phyloP scores from a whole-genome alignment of 2,329 filamentous ascomycete genomes.

The Pseudogymnoascus sp. region DNA sequence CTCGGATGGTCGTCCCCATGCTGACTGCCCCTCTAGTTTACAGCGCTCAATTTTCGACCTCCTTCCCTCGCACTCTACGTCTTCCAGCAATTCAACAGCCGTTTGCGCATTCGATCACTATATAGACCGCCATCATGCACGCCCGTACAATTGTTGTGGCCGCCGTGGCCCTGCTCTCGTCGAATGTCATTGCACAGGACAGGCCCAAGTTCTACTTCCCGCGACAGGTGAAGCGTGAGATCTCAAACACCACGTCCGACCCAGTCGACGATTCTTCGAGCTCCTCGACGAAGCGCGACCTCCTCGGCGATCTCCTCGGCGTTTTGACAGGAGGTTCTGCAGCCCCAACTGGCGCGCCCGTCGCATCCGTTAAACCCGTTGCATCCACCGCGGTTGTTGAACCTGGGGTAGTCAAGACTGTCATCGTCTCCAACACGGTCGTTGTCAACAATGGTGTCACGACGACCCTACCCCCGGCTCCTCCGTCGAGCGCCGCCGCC shows the following conservation, averaged over 20 bases:
- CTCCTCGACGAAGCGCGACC: constrained; percentile 4
- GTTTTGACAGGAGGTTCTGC: constrained; percentile 13
- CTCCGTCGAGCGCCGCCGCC: not conserved
- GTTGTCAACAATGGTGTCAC: not conserved
- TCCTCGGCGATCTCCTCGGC: not conserved
- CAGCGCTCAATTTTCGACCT: constrained; percentile 2
- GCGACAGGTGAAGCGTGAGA: constrained; percentile 44
- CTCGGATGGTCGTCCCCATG: not conserved
- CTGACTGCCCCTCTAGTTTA: constrained; percentile 37
- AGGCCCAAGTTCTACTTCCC: constrained; percentile 50
- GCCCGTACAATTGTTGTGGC: constrained; percentile 40
- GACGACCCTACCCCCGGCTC: not conserved
- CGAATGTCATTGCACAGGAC: constrained; percentile 37
- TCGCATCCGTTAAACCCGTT: not conserved
- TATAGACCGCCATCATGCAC: constrained; percentile 37
- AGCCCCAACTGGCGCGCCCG: constrained; percentile 17
- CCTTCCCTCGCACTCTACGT: constrained; percentile 5
- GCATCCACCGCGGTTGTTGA: not conserved
- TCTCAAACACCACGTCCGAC: constrained; percentile 33
- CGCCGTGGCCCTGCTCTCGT: constrained; percentile 40
- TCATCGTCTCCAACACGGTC: constrained; percentile 8
- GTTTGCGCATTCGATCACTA: constrained; percentile 15
- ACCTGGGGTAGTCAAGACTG: constrained; percentile 3
- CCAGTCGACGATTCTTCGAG: not conserved
- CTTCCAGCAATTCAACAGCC: constrained; percentile 15